Base-by-base conservation (phyloP, 1,139 yeast genomes). In the Hanseniaspora uvarum region DNA sequence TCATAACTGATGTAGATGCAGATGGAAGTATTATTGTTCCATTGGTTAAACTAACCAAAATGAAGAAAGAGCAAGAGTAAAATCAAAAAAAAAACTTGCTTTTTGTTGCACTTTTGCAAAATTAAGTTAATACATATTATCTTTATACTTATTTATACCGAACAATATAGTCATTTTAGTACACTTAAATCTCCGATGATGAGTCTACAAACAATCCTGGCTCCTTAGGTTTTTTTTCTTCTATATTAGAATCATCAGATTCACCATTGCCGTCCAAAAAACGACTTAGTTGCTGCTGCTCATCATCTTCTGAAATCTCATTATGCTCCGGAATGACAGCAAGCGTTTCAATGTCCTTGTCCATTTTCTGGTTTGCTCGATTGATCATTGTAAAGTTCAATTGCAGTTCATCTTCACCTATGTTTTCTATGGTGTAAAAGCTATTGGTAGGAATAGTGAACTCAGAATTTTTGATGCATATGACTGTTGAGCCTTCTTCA, bases 401-500 rank as follows among this genome's bases (percentile, higher is more conserved):
- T 56, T 76, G 74, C 0, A 84, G 87, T 31, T 74, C 73, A 12
- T 70, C 72, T 51, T 71, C 70, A 0, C 87, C 85, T 43, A 73
- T 72, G 62, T 86, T 80, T 57, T 72, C 70, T 64, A 84, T 71
- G 56, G 84, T 77, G 65, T 86, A 87, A 49, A 75, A 73, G 63
- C 84, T 86, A 4, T 82, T 83, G 68, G 83, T 76, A 0, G 96
- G 96, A 3, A 88, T 76, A 60, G 84, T 86, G 62, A 88, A 82
- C 1, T 92, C 78, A 56, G 95, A 85, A 1, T 95, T 96, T 58
- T 75, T 71, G 0, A 79, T 75, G 8, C 83, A 84, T 6, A 79
- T 70, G 63, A 89, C 86, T 23, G 70, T 73, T 28, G 73, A 73
- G 8, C 78, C 79, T 44, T 80, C 38, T 10, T 23, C 53, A 14